Percentiles rank a stretch among this genome's conserved stretches.
Conservation (phyloP, 139 green algal genomes). For the Closterium sp. region DNA sequence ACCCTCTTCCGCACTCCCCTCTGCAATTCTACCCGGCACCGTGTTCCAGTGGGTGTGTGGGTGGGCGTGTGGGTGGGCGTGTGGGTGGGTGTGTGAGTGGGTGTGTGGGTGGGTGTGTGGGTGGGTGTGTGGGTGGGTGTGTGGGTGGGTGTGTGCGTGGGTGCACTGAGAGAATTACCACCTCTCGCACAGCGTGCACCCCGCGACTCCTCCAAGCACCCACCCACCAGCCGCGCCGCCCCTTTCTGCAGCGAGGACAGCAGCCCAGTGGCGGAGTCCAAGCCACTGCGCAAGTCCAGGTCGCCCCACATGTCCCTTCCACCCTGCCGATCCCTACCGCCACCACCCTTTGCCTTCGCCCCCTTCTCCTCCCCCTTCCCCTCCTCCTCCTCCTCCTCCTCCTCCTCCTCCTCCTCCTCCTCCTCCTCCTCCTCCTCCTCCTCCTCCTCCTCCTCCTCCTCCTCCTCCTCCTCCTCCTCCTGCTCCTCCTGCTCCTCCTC, state of each 20-base stretch:
- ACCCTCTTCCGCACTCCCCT: background rate
- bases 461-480: background rate
- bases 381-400: background rate
- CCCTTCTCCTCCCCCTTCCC: too few relatives aligned
- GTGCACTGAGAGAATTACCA: too few relatives aligned
- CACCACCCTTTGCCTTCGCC: background rate
- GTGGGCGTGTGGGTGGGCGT: too few relatives aligned
- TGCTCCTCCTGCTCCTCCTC: background rate
- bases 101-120: too few relatives aligned
- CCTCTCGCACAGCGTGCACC: too few relatives aligned
- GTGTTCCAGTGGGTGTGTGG: background rate
- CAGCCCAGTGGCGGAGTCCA: background rate
- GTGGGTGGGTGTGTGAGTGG: background rate
- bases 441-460: background rate
- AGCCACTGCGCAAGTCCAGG: background rate
- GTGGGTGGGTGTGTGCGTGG: too few relatives aligned
- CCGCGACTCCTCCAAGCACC: too few relatives aligned
- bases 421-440: background rate
- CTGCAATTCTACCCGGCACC: too few relatives aligned
- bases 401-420: background rate
- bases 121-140: background rate
- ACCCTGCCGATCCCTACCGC: background rate
- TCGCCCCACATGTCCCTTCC: background rate
- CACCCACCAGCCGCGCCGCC: too few relatives aligned
- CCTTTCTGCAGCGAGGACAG: background rate